phyloP scores from a whole-genome alignment of 176 grass and related monocot species.

The Dendrocalamus sinicus region DNA sequence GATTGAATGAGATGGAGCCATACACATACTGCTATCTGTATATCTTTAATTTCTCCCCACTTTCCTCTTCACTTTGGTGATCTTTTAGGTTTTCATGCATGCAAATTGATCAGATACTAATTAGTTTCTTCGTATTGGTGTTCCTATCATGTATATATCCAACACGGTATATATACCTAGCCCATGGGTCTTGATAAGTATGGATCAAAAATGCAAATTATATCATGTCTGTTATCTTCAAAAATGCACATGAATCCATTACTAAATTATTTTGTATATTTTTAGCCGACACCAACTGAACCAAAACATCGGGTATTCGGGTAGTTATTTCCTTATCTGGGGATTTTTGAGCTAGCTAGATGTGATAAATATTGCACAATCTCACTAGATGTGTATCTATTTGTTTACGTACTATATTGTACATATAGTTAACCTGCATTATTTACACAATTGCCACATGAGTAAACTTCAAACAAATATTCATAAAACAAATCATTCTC shows the following conservation, averaged over 20 bases:
- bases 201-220: not conserved
- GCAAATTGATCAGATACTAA: not conserved
- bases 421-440: not conserved
- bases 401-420: not conserved
- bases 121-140: not conserved
- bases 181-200: not conserved
- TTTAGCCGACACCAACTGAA: not conserved
- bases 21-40: not conserved
- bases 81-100: not conserved
- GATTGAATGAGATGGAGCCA: not conserved
- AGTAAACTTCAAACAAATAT: not conserved
- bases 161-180: not conserved
- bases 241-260: not conserved
- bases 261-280: not conserved
- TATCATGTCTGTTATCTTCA: not conserved
- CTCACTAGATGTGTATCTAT: not conserved
- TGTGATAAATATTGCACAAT: not conserved
- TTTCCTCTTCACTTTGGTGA: constrained; percentile 4
- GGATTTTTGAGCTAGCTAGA: not conserved
- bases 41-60: not conserved
- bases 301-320: not conserved
- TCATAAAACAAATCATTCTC: not conserved
- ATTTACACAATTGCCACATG: not conserved
- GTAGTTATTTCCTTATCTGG: not conserved
- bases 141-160: constrained; percentile 12